A percentile compares a stretch with the other conserved stretches of the same genome.
Conservation (phyloP, 116 monocot genomes). For the Zostera marina region DNA sequence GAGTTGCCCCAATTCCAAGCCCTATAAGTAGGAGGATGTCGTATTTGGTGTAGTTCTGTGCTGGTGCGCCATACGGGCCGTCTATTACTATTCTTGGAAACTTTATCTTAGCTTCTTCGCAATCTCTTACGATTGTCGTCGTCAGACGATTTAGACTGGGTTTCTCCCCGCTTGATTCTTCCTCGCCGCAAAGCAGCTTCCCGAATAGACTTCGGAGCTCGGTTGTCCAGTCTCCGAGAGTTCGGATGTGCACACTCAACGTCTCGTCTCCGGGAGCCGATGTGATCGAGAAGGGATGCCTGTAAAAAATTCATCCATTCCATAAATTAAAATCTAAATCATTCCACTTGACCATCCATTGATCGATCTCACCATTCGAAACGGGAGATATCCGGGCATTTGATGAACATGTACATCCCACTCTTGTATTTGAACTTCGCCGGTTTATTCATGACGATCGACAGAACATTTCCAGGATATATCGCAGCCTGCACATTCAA, state of each 20-base stretch:
- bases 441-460: conserved; percentile 85
- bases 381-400: conserved; percentile 78
- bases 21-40: conserved; percentile 84
- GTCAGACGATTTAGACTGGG: conserved; percentile 62
- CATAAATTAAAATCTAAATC: conserved; percentile 3
- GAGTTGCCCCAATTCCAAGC: conserved; percentile 92
- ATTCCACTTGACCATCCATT: background rate
- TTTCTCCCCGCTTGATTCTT: conserved; percentile 23
- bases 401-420: conserved; percentile 93
- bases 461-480: conserved; percentile 90
- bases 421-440: conserved; percentile 81
- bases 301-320: no score
- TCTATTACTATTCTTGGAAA: conserved; percentile 75
- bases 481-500: conserved; percentile 68
- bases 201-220: conserved; percentile 72
- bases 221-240: conserved; percentile 86
- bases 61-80: conserved; percentile 95
- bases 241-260: conserved; percentile 82
- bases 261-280: conserved; percentile 79
- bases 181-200: conserved; percentile 7
- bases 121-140: conserved; percentile 75
- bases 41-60: conserved; percentile 93
- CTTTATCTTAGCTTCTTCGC: conserved; percentile 35
- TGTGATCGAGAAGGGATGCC: conserved; percentile 99
- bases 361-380: conserved; percentile 62